Evolutionary conservation across 441 rosid genomes (phyloP).

Genomic region (Kokia cookei): DNA sequence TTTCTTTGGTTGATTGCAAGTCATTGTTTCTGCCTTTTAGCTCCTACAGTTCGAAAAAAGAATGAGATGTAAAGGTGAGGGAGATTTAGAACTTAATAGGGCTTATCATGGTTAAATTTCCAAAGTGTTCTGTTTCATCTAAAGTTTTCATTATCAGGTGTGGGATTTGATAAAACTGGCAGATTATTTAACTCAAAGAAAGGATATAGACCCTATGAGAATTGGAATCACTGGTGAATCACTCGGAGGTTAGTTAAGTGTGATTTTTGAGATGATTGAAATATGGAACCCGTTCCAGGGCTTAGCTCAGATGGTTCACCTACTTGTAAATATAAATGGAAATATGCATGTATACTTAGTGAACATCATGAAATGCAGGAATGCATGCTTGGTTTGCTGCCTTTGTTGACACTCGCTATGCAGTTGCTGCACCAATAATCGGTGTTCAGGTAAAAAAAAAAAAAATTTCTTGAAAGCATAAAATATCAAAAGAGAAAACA

Average conservation of each 20-base stretch:
- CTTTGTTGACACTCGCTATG: conserved; percentile 62
- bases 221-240: conserved; percentile 95
- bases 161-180: conserved; percentile 92
- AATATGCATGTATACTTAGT: not conserved
- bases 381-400: conserved; percentile 99
- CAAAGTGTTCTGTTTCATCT: not conserved
- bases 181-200: conserved; percentile 68
- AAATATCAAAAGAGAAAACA: not conserved
- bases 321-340: not conserved
- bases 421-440: conserved; percentile 70
- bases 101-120: not conserved
- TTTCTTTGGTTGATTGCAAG: not conserved
- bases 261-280: not conserved
- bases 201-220: conserved; percentile 64
- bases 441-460: conserved; percentile 66
- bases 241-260: conserved; percentile 69
- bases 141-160: conserved; percentile 31
- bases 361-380: conserved; percentile 36
- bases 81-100: not conserved
- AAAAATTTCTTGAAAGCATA: not conserved
- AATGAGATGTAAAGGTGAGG: not conserved
- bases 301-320: not conserved
- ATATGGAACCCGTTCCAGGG: not conserved
- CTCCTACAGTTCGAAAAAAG: not conserved
- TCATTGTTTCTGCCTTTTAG: not conserved